Conservation (phyloP, 192 early-diverging fungal species). For the Powellomyces hirtus region DNA sequence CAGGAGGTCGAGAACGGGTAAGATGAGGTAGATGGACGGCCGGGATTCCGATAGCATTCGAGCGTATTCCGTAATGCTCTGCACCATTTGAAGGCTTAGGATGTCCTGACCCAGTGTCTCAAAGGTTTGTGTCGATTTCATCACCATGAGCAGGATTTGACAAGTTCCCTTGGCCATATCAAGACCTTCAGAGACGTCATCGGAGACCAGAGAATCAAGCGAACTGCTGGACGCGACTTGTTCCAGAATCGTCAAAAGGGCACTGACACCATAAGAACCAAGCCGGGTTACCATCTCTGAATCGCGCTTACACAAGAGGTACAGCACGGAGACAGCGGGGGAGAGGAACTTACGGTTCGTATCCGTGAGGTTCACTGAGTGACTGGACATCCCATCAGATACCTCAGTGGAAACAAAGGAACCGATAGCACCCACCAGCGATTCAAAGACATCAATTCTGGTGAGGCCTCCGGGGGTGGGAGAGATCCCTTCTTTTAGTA, state of each 20-base stretch:
- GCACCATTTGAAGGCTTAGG: not conserved
- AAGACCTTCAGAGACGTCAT: not conserved
- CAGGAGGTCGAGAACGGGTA: not conserved
- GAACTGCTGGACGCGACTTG: not conserved
- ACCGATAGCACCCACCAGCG: not conserved
- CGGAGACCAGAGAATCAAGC: no score
- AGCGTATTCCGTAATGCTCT: not conserved
- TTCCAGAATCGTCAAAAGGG: not conserved
- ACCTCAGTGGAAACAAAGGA: not conserved
- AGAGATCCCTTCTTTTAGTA: not conserved
- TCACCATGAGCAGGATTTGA: not conserved
- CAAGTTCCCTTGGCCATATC: not conserved
- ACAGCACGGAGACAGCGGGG: not conserved
- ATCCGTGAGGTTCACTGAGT: no score
- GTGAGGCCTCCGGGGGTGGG: not conserved
- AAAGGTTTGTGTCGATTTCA: not conserved
- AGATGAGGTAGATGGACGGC: not conserved
- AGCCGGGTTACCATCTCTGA: not conserved
- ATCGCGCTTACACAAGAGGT: not conserved
- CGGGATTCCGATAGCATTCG: not conserved
- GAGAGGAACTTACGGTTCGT: not conserved
- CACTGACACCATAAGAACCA: not conserved
- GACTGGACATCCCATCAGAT: not conserved
- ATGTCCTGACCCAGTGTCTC: no score
- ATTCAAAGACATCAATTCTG: not conserved